These are phyloP conservation scores for Ambrosiella xylebori DNA, from an alignment of 2,329 filamentous ascomycete genomes.

Conservation along the genomic window DNA sequence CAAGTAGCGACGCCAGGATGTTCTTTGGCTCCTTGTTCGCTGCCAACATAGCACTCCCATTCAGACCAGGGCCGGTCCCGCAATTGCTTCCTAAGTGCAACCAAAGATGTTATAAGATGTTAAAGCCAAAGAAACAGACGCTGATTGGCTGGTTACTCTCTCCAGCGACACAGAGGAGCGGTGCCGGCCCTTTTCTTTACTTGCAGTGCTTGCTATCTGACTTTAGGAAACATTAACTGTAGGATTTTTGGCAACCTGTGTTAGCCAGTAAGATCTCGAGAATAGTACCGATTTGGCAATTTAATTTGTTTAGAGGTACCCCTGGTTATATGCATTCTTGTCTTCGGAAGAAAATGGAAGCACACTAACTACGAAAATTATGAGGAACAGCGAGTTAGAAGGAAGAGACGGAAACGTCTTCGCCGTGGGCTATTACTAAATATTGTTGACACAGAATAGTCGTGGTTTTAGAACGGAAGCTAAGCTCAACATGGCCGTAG, in stretches of 20 bases:
- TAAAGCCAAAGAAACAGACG: not conserved
- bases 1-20: not conserved
- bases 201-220: not conserved
- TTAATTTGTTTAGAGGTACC: not conserved
- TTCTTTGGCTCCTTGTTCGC: conserved; percentile 1
- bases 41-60: not conserved
- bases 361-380: conserved; percentile 1
- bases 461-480: not conserved
- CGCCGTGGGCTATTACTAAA: not conserved
- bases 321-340: not conserved
- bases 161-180: not conserved
- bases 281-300: not conserved
- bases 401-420: not conserved
- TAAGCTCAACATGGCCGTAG: not conserved
- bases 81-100: not conserved
- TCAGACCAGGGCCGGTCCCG: not conserved
- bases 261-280: not conserved
- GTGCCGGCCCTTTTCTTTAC: not conserved
- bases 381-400: conserved; percentile 1
- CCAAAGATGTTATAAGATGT: not conserved
- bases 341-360: not conserved
- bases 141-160: not conserved
- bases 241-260: not conserved
- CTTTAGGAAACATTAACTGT: not conserved
- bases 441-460: not conserved